Base-by-base conservation (phyloP, 768 basidiomycete species). In the Tricholoma hemisulphureum region DNA sequence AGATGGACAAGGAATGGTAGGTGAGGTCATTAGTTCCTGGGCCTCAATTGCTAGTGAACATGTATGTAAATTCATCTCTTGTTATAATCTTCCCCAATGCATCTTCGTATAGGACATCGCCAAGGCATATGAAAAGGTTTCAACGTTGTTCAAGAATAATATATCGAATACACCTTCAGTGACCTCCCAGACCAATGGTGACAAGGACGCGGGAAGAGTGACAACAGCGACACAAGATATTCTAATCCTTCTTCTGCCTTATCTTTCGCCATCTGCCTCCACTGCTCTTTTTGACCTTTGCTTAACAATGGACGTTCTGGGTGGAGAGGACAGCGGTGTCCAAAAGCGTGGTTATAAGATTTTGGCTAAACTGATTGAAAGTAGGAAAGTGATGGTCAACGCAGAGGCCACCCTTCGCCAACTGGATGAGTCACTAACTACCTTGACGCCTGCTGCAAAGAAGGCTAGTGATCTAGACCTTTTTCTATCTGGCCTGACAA, bases 321-420 rank as follows among this genome's bases (percentile, higher is more conserved):
- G 83, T 53, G 86, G 85, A 64, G 83, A 77, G 63, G 94, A 98
- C 65, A 91, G 91, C 51, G 93, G 86, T 3, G 86, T 96, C 5
- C 96, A 98, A 75, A 99, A 99, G 75, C 91, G 95, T 63, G 91
- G 88, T 8, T 98, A 98, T 75, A 90, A 96, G 67, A 86, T 90
- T 16, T 79, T 98, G 14, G 80, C 88, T 29, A 88, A 88, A 62
- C 70, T 94, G 39, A 72, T 87, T n/a, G 88, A 89, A 66, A 77
- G 77, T 52, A 80, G 77, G 0, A 87, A 88, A 66, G 76, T 87
- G 28, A 67, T 69, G 29, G 64, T 79, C 43, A 82, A 84, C 59
- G 80, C 78, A 11, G 86, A 89, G 58, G 69, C 70, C 9, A 81
- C 89, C 24, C 74, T 97, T 23, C 78, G 82, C 58, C 78, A 80